Conservation (phyloP, 2,329 filamentous ascomycete species). For the Colletotrichum sp. region DNA sequence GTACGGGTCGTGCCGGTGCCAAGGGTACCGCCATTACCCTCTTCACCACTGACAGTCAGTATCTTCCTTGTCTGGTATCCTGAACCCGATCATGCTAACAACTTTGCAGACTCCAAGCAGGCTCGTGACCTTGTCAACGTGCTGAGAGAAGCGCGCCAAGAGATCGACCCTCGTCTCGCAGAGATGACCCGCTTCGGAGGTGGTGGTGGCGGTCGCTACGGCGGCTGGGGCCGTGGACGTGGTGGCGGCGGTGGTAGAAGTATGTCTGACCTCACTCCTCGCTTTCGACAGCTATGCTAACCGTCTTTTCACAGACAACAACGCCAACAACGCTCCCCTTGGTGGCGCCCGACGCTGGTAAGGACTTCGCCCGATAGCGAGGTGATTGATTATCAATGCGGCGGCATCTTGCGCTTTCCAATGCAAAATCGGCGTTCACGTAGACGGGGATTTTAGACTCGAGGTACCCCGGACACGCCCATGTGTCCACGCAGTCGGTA, state of each 20-base stretch:
- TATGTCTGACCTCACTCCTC: constrained; percentile 41
- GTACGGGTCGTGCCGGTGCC: constrained; percentile 93
- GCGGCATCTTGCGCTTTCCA: constrained; percentile 16
- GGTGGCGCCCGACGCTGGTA: constrained; percentile 56
- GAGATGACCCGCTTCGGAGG: constrained; percentile 96
- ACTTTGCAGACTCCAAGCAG: constrained; percentile 79
- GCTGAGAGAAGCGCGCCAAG: constrained; percentile 95
- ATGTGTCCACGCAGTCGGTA: constrained; percentile 2
- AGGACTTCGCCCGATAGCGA: constrained; percentile 20
- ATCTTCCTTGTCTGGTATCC: not conserved
- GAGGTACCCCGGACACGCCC: not conserved
- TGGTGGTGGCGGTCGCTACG: constrained; percentile 78
- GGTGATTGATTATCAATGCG: constrained; percentile 8
- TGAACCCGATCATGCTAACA: constrained; percentile 37
- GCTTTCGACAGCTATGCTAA: constrained; percentile 24
- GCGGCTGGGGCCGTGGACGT: constrained; percentile 72
- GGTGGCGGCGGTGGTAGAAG: constrained; percentile 54
- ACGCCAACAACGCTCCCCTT: constrained; percentile 57
- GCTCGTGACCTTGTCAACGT: constrained; percentile 95
- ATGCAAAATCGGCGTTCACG: constrained; percentile 22
- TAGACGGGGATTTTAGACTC: constrained; percentile 19
- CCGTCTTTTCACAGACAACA: constrained; percentile 42
- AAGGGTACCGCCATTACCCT: constrained; percentile 97
- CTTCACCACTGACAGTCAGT: constrained; percentile 99
- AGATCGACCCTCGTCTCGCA: constrained; percentile 92